Evolutionary conservation across 768 basidiomycete species (phyloP), one percentile per base, ranked within the genome.

Genomic region (Phylloporus arenicola): DNA sequence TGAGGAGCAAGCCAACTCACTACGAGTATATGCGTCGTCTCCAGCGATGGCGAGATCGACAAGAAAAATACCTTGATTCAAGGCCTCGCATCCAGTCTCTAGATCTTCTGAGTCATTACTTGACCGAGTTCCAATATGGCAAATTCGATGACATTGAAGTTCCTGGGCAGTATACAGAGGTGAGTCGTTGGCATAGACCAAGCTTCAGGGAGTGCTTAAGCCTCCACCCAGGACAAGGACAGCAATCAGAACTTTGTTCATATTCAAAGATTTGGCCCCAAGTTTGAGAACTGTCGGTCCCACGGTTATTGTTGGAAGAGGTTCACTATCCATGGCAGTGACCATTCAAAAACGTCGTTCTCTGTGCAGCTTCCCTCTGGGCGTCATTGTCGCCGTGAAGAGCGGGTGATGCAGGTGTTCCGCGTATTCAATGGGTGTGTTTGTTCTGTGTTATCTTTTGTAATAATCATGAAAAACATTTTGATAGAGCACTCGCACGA

Each of bases 91-190:
- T 85, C 39, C 92, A 95, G 59, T 82, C 91, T 5, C 72, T 99
- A 49, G 93, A 96, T 55, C 73, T 83, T 43, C 73, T 90, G 38
- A 92, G 91, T 56, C 92, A 94, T 68, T 96, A 93, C 70, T 74
- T 99, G 59, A 88, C 91, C 7, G 96, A 98, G 68, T 99, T 98
- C 75, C 95, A 98, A 58, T 93, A 97, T 68, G 85, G 83, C 62
- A 96, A 93, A 66, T 92, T 95, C 44, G 96, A 98, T 56, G 95
- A 99, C 56, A 90, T 99, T 34, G 94, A 99, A 63, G 82, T 99
- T 44, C 94, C 94, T n/a, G 96, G 96, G 7, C 96, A 99, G 68
- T 99, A 99, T 65, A 88, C 92, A 0, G 91, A 97, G 80, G 93
- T 89, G 48, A 60, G 72, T 1, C n/a, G 20, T 62, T 31, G 9